Evolutionary conservation across 2,329 filamentous ascomycete genomes (phyloP).

Genomic region (Cryphonectria japonica): DNA sequence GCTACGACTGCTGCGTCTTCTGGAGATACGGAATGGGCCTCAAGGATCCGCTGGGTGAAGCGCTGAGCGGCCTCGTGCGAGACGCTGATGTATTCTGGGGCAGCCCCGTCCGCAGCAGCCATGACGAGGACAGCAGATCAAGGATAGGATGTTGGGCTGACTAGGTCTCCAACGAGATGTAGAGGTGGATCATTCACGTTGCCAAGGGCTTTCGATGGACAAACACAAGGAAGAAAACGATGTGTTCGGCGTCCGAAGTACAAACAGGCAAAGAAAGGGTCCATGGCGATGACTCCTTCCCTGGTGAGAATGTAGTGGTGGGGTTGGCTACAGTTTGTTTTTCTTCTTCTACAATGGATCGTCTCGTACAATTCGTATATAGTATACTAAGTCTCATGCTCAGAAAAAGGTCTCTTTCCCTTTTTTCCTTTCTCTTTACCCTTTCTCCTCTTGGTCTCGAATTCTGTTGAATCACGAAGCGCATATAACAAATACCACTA

Average conservation of each 20-base stretch:
- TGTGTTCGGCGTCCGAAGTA: background rate
- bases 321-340: background rate
- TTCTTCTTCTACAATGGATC: background rate
- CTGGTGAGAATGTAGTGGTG: background rate
- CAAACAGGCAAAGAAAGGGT: background rate
- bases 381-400: too few species aligned
- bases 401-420: too few species aligned
- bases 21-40: slow-evolving; percentile 62
- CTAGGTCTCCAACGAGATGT: background rate
- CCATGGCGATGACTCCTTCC: background rate
- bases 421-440: background rate
- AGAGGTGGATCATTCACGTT: background rate
- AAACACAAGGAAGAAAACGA: background rate
- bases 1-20: slow-evolving; percentile 66
- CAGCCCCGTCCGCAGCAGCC: slow-evolving; percentile 8
- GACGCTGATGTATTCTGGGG: slow-evolving; percentile 21
- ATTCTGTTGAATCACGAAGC: background rate
- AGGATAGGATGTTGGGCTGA: background rate
- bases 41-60: slow-evolving; percentile 60
- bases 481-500: background rate
- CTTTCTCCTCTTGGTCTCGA: background rate
- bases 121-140: background rate
- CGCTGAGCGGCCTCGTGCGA: slow-evolving; percentile 27
- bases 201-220: background rate
- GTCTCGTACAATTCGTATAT: too few species aligned